These are phyloP conservation scores for Helotiales sp. DNA, from an alignment of 2,329 filamentous ascomycete species.

Conservation along the genomic window DNA sequence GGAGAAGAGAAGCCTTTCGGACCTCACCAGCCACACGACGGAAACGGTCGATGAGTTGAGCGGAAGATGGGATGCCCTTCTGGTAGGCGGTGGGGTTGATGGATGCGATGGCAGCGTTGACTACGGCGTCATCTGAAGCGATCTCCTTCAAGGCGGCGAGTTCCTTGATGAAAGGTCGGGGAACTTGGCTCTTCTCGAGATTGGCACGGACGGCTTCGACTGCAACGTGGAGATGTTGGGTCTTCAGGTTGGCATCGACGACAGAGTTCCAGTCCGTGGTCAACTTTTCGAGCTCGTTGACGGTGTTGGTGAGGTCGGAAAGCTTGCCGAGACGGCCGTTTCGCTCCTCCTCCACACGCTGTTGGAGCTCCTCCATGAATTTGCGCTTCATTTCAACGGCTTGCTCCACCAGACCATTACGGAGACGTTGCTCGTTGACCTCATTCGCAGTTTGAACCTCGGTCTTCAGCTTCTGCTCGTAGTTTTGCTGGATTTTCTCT, in stretches of 20 bases:
- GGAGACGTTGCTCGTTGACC: conserved; percentile 79
- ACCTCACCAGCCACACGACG: conserved; percentile 90
- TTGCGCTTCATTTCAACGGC: conserved; percentile 85
- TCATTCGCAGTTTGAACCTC: conserved; percentile 81
- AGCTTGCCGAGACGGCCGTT: conserved; percentile 86
- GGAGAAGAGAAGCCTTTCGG: conserved; percentile 89
- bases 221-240: conserved; percentile 94
- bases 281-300: conserved; percentile 84
- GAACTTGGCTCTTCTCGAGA: conserved; percentile 74
- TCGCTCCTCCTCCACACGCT: conserved; percentile 86
- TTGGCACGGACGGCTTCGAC: conserved; percentile 90
- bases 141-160: conserved; percentile 95
- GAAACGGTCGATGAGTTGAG: conserved; percentile 94
- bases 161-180: conserved; percentile 88
- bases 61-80: conserved; percentile 80
- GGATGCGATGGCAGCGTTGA: conserved; percentile 92
- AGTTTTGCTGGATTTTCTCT: conserved; percentile 75
- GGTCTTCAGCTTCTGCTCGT: conserved; percentile 78
- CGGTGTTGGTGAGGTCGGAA: conserved; percentile 75
- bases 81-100: conserved; percentile 96
- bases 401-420: conserved; percentile 89
- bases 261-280: conserved; percentile 90
- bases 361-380: conserved; percentile 78
- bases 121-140: conserved; percentile 80
- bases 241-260: conserved; percentile 87